Conservation (phyloP, 176 grass and related monocot genomes). For the Themeda triandra region DNA sequence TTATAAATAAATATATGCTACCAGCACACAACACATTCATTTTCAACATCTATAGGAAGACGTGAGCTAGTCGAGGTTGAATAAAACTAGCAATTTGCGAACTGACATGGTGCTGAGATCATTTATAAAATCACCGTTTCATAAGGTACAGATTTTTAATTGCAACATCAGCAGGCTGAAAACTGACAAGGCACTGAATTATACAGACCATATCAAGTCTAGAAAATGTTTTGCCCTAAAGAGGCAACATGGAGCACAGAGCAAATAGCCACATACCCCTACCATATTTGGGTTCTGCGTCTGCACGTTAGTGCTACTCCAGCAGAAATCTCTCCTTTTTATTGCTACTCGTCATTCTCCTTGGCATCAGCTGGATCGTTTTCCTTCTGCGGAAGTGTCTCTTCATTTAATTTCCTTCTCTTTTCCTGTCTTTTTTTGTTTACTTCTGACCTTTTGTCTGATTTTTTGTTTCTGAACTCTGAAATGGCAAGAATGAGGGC, state of each 20-base stretch:
- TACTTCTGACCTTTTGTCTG: conserved; percentile 39
- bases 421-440: conserved; percentile 51
- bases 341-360: background rate
- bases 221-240: background rate
- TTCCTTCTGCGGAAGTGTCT: conserved; percentile 1
- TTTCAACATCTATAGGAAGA: background rate
- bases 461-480: conserved; percentile 75
- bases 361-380: conserved; percentile 18
- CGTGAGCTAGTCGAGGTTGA: background rate
- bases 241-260: background rate
- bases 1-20: no score
- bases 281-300: no score
- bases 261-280: background rate
- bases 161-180: background rate
- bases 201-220: background rate
- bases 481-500: background rate
- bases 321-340: background rate
- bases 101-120: background rate
- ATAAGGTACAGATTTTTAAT: background rate
- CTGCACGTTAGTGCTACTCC: background rate
- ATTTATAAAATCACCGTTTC: background rate
- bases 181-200: background rate
- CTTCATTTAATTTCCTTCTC: conserved; percentile 56
- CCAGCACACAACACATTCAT: background rate
- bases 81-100: background rate